phyloP scores from a whole-genome alignment of 495 filamentous ascomycete species.

The Xylaria curta region DNA sequence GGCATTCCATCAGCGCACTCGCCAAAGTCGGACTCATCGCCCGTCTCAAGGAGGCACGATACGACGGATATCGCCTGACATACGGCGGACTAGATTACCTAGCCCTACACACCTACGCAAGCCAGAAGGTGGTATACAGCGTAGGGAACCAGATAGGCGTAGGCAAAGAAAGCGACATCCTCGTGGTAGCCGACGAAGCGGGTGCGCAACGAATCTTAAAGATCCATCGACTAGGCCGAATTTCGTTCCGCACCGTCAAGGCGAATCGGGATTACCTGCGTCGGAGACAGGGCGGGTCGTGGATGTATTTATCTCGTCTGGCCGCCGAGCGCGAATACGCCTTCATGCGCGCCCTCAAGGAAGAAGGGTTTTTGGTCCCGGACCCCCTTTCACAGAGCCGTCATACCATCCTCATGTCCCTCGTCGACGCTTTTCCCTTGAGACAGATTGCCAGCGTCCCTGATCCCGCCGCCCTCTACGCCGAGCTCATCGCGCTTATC shows the following conservation, averaged over 20 bases:
- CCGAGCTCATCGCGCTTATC: conserved; percentile 86
- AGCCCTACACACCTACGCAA: conserved; percentile 85
- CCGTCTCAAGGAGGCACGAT: conserved; percentile 92
- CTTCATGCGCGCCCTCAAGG: conserved; percentile 85
- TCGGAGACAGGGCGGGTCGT: conserved; percentile 74
- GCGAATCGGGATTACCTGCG: conserved; percentile 94
- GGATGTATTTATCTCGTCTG: conserved; percentile 97
- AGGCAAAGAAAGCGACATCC: conserved; percentile 97
- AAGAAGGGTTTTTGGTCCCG: conserved; percentile 88
- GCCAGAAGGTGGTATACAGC: conserved; percentile 78
- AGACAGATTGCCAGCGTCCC: conserved; percentile 81
- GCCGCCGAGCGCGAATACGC: conserved; percentile 91
- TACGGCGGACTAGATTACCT: conserved; percentile 98
- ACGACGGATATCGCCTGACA: conserved; percentile 96
- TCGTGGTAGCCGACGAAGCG: conserved; percentile 78
- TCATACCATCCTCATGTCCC: conserved; percentile 93
- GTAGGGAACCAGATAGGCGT: conserved; percentile 95
- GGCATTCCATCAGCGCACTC: conserved; percentile 83
- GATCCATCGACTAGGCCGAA: conserved; percentile 92
- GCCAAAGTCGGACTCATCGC: conserved; percentile 94
- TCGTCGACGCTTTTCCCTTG: conserved; percentile 88
- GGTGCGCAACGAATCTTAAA: conserved; percentile 78
- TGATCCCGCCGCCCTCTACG: conserved; percentile 80
- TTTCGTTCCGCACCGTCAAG: conserved; percentile 96
- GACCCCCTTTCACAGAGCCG: conserved; percentile 83